Evolutionary conservation across 2,329 filamentous ascomycete species (phyloP).

Genomic region (Chaetomium strumarium): DNA sequence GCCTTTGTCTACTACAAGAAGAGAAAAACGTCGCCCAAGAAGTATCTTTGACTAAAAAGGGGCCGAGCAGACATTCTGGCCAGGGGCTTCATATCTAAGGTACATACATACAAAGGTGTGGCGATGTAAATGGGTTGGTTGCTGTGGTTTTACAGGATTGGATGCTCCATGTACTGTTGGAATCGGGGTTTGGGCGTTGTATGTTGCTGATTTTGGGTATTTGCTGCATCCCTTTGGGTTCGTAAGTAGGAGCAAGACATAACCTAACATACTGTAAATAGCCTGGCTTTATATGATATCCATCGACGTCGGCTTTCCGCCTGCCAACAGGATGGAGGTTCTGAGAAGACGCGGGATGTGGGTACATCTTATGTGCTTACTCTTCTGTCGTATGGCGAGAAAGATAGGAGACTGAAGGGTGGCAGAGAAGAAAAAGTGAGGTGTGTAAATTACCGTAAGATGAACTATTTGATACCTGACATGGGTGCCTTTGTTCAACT

Average conservation of each 20-base stretch:
- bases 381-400: too few relatives aligned
- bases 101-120: background rate
- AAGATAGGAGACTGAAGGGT: too few relatives aligned
- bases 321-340: too few relatives aligned
- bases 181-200: conserved; percentile 2
- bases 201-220: background rate
- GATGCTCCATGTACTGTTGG: conserved; percentile 6
- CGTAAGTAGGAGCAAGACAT: conserved; percentile 9
- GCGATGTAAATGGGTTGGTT: background rate
- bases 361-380: too few relatives aligned
- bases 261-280: background rate
- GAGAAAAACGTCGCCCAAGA: conserved; percentile 76
- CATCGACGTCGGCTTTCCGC: background rate
- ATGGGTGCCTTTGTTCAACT: too few relatives aligned
- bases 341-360: too few relatives aligned
- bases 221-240: conserved; percentile 1
- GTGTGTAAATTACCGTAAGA: too few relatives aligned
- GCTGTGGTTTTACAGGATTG: background rate
- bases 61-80: background rate
- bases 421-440: too few relatives aligned
- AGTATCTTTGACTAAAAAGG: conserved; percentile 61
- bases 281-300: background rate
- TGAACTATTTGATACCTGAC: too few relatives aligned
- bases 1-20: conserved; percentile 76
- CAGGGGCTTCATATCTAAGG: background rate